Evolutionary conservation across 1,284 basidiomycete species (phyloP).

Genomic region (Neonothopanus nambi): DNA sequence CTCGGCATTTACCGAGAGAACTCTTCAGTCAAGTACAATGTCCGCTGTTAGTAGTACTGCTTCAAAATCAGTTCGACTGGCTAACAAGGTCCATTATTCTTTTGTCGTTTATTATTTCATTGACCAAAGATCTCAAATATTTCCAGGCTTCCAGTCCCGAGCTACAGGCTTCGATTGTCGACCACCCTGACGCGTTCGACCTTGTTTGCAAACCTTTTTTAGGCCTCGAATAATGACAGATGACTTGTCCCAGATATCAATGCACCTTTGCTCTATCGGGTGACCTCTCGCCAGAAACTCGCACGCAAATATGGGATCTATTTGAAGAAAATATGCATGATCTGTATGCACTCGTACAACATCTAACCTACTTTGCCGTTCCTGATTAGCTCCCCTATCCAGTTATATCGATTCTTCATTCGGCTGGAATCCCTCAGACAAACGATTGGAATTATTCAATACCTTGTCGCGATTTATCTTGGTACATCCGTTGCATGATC

Average conservation of each 20-base stretch:
- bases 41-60: conserved; percentile 21
- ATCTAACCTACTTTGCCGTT: neutral
- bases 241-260: conserved; percentile 27
- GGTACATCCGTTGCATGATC: conserved; percentile 28
- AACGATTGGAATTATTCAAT: conserved; percentile 63
- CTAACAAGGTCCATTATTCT: conserved; percentile 23
- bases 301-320: conserved; percentile 50
- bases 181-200: neutral
- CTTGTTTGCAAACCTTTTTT: too few relatives aligned
- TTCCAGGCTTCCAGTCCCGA: conserved; percentile 23
- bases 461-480: conserved; percentile 59
- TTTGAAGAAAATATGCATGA: conserved; percentile 59
- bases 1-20: neutral
- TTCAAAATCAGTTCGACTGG: conserved; percentile 19
- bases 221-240: too few relatives aligned
- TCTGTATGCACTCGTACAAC: conserved; percentile 37
- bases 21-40: conserved; percentile 2
- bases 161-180: conserved; percentile 1
- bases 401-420: conserved; percentile 62
- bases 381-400: neutral
- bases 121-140: neutral
- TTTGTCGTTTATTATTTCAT: neutral
- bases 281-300: conserved; percentile 39
- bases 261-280: conserved; percentile 36
- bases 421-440: conserved; percentile 62